phyloP scores from a whole-genome alignment of 495 filamentous ascomycete genomes.

The Tuber calosporum region DNA sequence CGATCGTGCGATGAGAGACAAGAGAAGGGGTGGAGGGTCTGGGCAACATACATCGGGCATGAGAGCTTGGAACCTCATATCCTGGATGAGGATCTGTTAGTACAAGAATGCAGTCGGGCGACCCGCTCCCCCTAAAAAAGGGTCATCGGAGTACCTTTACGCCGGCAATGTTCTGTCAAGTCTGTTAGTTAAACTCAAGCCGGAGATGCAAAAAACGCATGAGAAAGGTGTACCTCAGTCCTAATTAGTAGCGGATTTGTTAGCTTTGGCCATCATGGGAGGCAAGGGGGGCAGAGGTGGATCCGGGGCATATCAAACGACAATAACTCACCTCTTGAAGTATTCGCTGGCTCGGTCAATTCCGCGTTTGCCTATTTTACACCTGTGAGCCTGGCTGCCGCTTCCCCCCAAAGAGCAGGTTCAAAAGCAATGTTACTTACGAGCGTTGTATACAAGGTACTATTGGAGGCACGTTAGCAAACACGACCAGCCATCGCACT shows the following conservation, averaged over 20 bases:
- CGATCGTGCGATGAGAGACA: constrained; percentile 29
- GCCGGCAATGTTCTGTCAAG: constrained; percentile 70
- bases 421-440: constrained; percentile 45
- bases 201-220: constrained; percentile 18
- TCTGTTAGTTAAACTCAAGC: constrained; percentile 25
- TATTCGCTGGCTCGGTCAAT: constrained; percentile 90
- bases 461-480: constrained; percentile 23
- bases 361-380: constrained; percentile 54
- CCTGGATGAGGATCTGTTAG: constrained; percentile 43
- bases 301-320: constrained; percentile 3
- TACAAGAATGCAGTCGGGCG: constrained; percentile 12
- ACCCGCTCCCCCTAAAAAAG: neutral
- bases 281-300: neutral
- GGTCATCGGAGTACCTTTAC: constrained; percentile 53
- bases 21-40: constrained; percentile 14
- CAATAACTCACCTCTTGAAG: constrained; percentile 59
- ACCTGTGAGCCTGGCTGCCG: constrained; percentile 20
- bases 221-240: constrained; percentile 28
- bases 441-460: constrained; percentile 92
- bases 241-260: constrained; percentile 18
- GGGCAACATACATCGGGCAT: constrained; percentile 66
- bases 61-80: constrained; percentile 98
- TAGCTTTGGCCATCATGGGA: constrained; percentile 13
- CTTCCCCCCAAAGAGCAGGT: constrained; percentile 1
- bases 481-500: constrained; percentile 1